Evolutionary conservation across 2,329 filamentous ascomycete species (phyloP).

Genomic region (Pestalotiopsis fici): DNA sequence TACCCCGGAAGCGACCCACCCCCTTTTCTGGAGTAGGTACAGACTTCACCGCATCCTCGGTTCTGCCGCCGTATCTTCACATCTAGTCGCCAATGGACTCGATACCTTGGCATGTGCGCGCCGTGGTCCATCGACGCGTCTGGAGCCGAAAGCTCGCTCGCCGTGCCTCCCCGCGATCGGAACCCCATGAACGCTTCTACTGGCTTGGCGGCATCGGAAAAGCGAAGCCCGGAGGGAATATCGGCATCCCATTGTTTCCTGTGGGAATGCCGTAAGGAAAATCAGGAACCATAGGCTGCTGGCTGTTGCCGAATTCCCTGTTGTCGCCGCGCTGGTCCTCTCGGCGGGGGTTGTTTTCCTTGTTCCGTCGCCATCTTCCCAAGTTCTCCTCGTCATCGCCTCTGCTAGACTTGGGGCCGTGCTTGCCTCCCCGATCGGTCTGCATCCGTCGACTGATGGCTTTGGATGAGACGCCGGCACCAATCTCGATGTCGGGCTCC

Average conservation of each 20-base stretch:
- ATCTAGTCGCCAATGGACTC: not conserved
- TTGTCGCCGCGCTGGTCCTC: constrained; percentile 18
- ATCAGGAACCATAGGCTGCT: constrained; percentile 31
- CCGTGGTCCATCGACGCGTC: not conserved
- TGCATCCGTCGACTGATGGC: constrained; percentile 71
- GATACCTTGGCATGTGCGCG: not conserved
- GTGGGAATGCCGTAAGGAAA: constrained; percentile 45
- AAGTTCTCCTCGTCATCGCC: constrained; percentile 27
- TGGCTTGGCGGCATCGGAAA: constrained; percentile 34
- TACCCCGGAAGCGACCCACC: not conserved
- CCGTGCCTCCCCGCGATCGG: no score
- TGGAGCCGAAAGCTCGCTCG: not conserved
- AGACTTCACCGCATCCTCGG: not conserved
- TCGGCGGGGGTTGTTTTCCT: constrained; percentile 18
- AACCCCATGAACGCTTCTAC: constrained; percentile 3
- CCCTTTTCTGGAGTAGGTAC: not conserved
- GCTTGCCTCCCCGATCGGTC: constrained; percentile 65
- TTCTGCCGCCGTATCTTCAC: not conserved
- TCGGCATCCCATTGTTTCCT: constrained; percentile 50
- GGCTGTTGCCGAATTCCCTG: constrained; percentile 19
- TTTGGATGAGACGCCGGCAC: constrained; percentile 95
- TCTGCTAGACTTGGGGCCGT: constrained; percentile 65
- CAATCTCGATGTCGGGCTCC: constrained; percentile 98
- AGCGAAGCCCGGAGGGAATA: constrained; percentile 46
- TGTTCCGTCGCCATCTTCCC: constrained; percentile 28